Conservation (phyloP, 441 rosid genomes). For the Erysimum pusillum region DNA sequence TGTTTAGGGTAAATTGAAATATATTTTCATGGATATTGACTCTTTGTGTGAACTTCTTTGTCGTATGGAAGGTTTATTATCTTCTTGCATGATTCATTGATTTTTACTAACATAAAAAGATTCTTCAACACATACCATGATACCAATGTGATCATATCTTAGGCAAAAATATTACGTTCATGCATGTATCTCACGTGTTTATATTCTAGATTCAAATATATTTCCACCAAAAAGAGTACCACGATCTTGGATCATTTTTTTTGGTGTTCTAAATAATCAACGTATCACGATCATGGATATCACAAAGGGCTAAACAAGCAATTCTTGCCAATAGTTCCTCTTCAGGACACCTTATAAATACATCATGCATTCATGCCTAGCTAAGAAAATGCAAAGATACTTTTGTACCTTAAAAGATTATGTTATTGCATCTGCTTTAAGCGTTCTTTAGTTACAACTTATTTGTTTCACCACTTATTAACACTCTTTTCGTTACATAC, state of each 20-base stretch:
- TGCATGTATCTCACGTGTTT: constrained; percentile 5
- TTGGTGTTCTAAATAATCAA: neutral
- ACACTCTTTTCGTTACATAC: neutral
- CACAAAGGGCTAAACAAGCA: neutral
- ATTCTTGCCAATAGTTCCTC: neutral
- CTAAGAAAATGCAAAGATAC: neutral
- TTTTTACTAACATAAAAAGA: no score
- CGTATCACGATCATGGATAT: neutral
- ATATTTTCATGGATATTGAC: neutral
- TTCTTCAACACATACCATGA: no score
- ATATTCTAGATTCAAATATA: constrained; percentile 3
- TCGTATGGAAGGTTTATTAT: neutral
- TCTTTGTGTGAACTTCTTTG: constrained; percentile 21
- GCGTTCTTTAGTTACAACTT: neutral
- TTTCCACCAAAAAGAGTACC: constrained; percentile 20
- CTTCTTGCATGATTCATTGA: constrained; percentile 11
- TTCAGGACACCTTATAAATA: neutral
- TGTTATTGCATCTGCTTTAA: neutral
- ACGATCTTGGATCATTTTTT: neutral
- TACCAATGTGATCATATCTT: neutral
- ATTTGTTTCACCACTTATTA: neutral
- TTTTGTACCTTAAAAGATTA: neutral
- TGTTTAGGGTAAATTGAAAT: neutral
- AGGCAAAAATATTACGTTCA: neutral
- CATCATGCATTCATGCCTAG: neutral